Percentiles rank a stretch among this genome's conserved stretches.
Conservation (phyloP, 1,284 basidiomycete species). For the Heterobasidion parviporum region DNA sequence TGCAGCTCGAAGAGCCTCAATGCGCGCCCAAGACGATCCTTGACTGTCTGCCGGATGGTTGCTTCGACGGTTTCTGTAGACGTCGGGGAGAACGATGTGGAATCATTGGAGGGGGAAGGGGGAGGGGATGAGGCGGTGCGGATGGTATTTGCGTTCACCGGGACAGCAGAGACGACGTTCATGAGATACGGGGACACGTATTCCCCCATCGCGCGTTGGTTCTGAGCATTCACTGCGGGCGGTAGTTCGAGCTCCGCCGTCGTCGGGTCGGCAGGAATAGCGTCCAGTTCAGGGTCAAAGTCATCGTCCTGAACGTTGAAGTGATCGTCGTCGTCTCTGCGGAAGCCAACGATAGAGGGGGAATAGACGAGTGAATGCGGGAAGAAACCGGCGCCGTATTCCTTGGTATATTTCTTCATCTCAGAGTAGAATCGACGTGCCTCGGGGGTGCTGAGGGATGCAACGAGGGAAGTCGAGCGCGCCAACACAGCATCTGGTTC, state of each 20-base stretch:
- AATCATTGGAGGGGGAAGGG: slow-evolving; percentile 7
- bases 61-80: slow-evolving; percentile 22
- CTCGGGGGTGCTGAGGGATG: slow-evolving; percentile 28
- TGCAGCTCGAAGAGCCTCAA: slow-evolving; percentile 36
- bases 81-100: neutral
- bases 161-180: slow-evolving; percentile 36
- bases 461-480: slow-evolving; percentile 35
- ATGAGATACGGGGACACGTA: slow-evolving; percentile 34
- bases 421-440: slow-evolving; percentile 31
- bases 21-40: slow-evolving; percentile 33
- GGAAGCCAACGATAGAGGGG: slow-evolving; percentile 37
- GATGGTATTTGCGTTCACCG: slow-evolving; percentile 35
- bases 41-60: slow-evolving; percentile 31
- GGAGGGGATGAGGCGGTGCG: slow-evolving; percentile 29
- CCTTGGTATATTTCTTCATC: slow-evolving; percentile 26
- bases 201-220: slow-evolving; percentile 15
- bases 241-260: slow-evolving; percentile 13
- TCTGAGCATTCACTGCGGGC: slow-evolving; percentile 10
- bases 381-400: slow-evolving; percentile 29
- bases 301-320: slow-evolving; percentile 15
- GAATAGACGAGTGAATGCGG: slow-evolving; percentile 42
- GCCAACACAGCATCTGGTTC: slow-evolving; percentile 40
- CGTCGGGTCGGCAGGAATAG: slow-evolving; percentile 15
- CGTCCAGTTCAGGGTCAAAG: slow-evolving; percentile 11
- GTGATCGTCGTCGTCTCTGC: slow-evolving; percentile 30